Evolutionary conservation across 2,329 filamentous ascomycete genomes (phyloP).

Genomic region (Hymenoscyphus linearis): DNA sequence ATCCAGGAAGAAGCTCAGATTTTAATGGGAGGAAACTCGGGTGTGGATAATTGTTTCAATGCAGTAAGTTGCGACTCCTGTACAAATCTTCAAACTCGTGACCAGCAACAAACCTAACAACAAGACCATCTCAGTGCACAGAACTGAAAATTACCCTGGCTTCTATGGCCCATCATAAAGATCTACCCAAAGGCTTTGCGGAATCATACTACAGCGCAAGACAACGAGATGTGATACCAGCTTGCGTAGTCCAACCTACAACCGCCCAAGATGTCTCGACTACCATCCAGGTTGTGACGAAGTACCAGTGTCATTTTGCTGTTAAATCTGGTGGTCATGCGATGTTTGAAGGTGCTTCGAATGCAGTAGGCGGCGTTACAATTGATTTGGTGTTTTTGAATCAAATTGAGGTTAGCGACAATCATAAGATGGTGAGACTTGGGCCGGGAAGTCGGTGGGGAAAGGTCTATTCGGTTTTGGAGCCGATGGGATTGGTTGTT

Average conservation of each 20-base stretch:
- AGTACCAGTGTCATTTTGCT: slow-evolving; percentile 19
- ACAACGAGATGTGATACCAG: slow-evolving; percentile 11
- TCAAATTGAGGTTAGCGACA: slow-evolving; percentile 23
- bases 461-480: slow-evolving; percentile 35
- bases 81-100: background rate
- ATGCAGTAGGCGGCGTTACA: slow-evolving; percentile 42
- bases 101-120: background rate
- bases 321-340: slow-evolving; percentile 26
- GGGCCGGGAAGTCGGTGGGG: slow-evolving; percentile 37
- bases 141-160: background rate
- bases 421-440: slow-evolving; percentile 30
- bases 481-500: slow-evolving; percentile 30
- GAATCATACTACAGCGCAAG: background rate
- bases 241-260: slow-evolving; percentile 21
- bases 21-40: background rate
- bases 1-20: background rate
- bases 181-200: background rate
- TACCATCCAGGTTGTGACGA: slow-evolving; percentile 10
- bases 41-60: background rate
- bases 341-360: slow-evolving; percentile 41
- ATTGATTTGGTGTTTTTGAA: slow-evolving; percentile 40
- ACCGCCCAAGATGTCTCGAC: slow-evolving; percentile 18
- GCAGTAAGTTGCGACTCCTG: background rate
- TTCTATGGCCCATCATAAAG: background rate
- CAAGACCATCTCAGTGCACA: background rate